A percentile compares a stretch with the other conserved stretches of the same genome.
Evolutionary conservation across 352 stramenopile genomes (phyloP).

Genomic region (Pythium plurisporium): DNA sequence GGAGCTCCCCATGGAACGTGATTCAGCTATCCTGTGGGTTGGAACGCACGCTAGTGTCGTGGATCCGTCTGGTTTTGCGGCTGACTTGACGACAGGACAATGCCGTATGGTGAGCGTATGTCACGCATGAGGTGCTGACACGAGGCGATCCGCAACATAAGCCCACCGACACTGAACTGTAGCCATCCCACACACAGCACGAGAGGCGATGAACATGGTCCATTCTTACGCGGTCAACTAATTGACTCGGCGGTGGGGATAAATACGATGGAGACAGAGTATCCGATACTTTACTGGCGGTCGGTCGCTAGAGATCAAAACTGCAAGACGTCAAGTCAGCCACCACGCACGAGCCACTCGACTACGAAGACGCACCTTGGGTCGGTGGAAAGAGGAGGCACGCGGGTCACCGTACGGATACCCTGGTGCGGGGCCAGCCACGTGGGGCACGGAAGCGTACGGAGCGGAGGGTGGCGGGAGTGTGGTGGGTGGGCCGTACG

Average conservation of each 20-base stretch:
- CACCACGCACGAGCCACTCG: not conserved
- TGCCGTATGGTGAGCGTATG: constrained; percentile 9
- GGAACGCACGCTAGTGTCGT: not conserved
- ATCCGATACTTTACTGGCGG: too few species aligned
- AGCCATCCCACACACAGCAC: constrained; percentile 17
- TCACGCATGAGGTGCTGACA: constrained; percentile 5
- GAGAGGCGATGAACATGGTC: too few species aligned
- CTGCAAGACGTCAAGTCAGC: too few species aligned
- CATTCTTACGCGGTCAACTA: too few species aligned
- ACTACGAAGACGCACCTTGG: constrained; percentile 3
- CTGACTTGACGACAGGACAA: constrained; percentile 14
- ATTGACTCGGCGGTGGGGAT: too few species aligned
- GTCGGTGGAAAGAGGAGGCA: not conserved
- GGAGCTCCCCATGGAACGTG: not conserved
- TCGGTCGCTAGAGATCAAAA: too few species aligned
- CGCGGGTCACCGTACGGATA: constrained; percentile 7
- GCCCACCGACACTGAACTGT: not conserved
- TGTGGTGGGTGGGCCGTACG: constrained; percentile 1
- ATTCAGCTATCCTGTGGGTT: not conserved
- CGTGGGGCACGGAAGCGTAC: constrained; percentile 2
- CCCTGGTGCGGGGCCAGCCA: not conserved
- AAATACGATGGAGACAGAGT: not conserved
- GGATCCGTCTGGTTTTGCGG: constrained; percentile 1
- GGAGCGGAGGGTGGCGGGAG: not conserved
- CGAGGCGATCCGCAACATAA: not conserved